These are phyloP conservation scores for Vitis labrusca DNA, from an alignment of 164 flowering plant species.

Conservation along the genomic window DNA sequence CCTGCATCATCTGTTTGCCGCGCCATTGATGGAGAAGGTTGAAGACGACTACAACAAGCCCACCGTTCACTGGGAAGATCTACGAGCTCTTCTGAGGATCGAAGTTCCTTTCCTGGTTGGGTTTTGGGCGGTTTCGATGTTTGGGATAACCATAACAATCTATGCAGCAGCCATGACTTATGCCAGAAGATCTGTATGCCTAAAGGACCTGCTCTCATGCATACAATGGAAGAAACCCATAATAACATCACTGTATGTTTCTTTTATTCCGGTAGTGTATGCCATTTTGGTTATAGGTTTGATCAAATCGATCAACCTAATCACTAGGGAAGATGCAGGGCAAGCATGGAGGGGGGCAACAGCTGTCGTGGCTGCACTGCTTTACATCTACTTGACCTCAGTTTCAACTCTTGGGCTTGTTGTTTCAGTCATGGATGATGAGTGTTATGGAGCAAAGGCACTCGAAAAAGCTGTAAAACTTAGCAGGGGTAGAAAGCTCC, in stretches of 20 bases:
- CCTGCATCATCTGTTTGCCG: slow-evolving; percentile 1
- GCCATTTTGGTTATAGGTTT: not conserved
- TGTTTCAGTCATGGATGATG: slow-evolving; percentile 16
- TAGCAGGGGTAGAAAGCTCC: slow-evolving; percentile 23
- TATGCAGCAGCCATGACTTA: slow-evolving; percentile 1
- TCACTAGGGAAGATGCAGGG: not conserved
- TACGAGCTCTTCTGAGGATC: not conserved
- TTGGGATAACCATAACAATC: slow-evolving; percentile 6
- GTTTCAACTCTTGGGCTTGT: slow-evolving; percentile 20
- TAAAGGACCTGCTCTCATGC: slow-evolving; percentile 8
- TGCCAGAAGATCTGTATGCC: slow-evolving; percentile 3
- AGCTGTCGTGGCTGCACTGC: slow-evolving; percentile 3
- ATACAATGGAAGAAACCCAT: slow-evolving; percentile 20
- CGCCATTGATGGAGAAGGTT: slow-evolving; percentile 5
- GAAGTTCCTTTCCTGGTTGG: slow-evolving; percentile 9
- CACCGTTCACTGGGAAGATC: not conserved
- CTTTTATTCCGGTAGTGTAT: slow-evolving; percentile 1
- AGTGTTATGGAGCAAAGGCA: slow-evolving; percentile 14
- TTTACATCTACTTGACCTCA: slow-evolving; percentile 14
- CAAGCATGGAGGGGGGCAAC: too few relatives aligned
- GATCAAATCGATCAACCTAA: not conserved
- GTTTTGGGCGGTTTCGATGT: slow-evolving; percentile 9
- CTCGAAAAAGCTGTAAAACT: slow-evolving; percentile 16
- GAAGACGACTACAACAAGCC: not conserved
- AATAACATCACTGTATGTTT: slow-evolving; percentile 21